Base-by-base conservation (phyloP, 805 yeast species). In the Cyberlindnera xylosilytica region DNA sequence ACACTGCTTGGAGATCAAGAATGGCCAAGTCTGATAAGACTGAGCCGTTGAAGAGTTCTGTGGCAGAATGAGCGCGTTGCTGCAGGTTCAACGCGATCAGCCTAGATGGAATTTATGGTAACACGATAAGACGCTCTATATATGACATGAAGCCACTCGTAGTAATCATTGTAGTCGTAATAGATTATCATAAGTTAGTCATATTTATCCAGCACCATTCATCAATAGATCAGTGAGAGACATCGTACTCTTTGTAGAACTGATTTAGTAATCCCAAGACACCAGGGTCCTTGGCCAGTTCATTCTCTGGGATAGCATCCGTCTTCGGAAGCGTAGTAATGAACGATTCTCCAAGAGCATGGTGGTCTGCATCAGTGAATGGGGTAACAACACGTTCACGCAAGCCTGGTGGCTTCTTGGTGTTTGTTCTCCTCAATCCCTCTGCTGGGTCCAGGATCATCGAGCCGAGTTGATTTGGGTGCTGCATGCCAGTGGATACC, bases 261-360 rank as follows among this genome's bases (percentile, higher is more conserved):
- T 87, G 89, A 58, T 87, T 87, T 36, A 89, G 71, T 65, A 89
- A 71, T 1, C 93, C 95, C 33, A 81, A 67, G n/a, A 80, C 93
- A 0, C 91, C 91, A 4, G 65, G 64, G 35, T 63, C 56, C 45
- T 56, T 58, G 6, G 50, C 58, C 4, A 60, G 65, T 10, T 64
- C 66, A 24, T 54, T 61, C 8, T 66, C 48, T 9, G 45, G 45
- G 16, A 48, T 34, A 8, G 39, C 69, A 45, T 68, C 74, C 9
- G 58, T 62, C 56, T 53, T 52, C 1, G 68, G 69, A 20, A 64
- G 56, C 0, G 68, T 63, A 24, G 64, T 61, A 37, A 69, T 68
- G 51, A 62, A 70, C 1, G 76, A 69, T 34, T 70, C 76, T 13
- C 74, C 78, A n/a, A 73, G 40, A 20, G 49, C 24, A 29, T 37